Conservation (phyloP, 495 filamentous ascomycete genomes). For the Cercophora sp. region DNA sequence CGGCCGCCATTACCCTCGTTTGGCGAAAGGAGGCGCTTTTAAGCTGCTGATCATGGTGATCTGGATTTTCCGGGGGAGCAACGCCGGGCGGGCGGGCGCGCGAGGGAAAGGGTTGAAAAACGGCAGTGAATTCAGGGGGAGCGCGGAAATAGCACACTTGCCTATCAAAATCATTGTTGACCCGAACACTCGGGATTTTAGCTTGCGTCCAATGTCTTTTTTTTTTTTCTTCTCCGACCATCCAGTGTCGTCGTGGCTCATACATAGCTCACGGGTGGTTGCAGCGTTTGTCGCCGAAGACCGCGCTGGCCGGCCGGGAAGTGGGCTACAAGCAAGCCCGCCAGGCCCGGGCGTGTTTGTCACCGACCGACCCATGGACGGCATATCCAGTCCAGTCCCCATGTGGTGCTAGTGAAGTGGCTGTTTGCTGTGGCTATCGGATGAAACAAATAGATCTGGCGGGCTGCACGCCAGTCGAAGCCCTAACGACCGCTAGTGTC, state of each 20-base stretch:
- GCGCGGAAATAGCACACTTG: not conserved
- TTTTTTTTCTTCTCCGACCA: not conserved
- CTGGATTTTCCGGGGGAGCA: not conserved
- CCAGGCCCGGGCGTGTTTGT: too few relatives aligned
- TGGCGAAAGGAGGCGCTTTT: conserved; percentile 4
- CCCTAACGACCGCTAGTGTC: not conserved
- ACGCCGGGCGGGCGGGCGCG: not conserved
- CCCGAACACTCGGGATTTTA: not conserved
- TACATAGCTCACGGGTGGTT: too few relatives aligned
- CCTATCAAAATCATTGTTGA: not conserved
- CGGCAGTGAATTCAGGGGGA: not conserved
- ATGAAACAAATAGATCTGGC: conserved; percentile 22
- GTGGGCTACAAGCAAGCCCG: not conserved
- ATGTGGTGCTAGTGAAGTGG: not conserved
- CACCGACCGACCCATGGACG: too few relatives aligned
- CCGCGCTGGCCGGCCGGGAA: not conserved
- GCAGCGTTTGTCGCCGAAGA: not conserved
- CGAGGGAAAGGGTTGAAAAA: not conserved
- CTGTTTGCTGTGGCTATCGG: conserved; percentile 15
- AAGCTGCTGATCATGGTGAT: conserved; percentile 12
- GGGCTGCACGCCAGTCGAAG: not conserved
- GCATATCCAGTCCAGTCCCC: too few relatives aligned
- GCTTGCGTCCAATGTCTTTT: not conserved
- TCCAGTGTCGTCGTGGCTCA: not conserved
- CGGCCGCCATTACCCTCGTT: not conserved